These are phyloP conservation scores for Syncephalastrum racemosum DNA, from an alignment of 371 early-diverging fungal genomes.

Conservation along the genomic window DNA sequence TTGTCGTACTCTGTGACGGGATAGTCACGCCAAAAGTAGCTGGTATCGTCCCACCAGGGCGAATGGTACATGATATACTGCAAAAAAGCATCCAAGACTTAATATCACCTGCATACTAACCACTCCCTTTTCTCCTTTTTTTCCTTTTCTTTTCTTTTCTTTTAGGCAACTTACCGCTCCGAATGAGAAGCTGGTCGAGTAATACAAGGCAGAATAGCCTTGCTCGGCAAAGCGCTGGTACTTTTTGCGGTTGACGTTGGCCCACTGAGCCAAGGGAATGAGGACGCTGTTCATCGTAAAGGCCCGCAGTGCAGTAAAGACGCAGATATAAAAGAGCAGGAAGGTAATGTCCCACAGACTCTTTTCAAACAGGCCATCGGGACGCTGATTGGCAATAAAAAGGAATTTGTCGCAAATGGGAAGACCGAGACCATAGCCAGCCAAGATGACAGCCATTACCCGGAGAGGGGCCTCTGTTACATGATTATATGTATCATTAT, in stretches of 20 bases:
- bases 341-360: constrained; percentile 56
- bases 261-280: constrained; percentile 50
- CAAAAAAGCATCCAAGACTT: not conserved
- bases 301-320: constrained; percentile 64
- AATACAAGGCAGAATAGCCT: constrained; percentile 66
- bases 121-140: not conserved
- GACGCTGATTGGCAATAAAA: constrained; percentile 42
- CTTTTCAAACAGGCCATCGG: constrained; percentile 51
- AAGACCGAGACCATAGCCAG: constrained; percentile 35
- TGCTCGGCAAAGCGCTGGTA: constrained; percentile 70
- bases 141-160: constrained; percentile 1
- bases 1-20: constrained; percentile 58
- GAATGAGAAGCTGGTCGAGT: constrained; percentile 38
- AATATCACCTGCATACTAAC: not conserved
- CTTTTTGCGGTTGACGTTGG: constrained; percentile 46
- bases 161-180: constrained; percentile 47
- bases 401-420: constrained; percentile 50
- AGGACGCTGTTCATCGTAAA: constrained; percentile 52
- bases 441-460: constrained; percentile 24
- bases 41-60: constrained; percentile 68
- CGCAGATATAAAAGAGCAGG: constrained; percentile 59
- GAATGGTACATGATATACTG: constrained; percentile 54
- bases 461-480: constrained; percentile 33
- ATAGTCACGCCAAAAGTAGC: constrained; percentile 64
- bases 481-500: not conserved